phyloP scores from a whole-genome alignment of 306 rosid genomes.

The Coriaria nepalensis region DNA sequence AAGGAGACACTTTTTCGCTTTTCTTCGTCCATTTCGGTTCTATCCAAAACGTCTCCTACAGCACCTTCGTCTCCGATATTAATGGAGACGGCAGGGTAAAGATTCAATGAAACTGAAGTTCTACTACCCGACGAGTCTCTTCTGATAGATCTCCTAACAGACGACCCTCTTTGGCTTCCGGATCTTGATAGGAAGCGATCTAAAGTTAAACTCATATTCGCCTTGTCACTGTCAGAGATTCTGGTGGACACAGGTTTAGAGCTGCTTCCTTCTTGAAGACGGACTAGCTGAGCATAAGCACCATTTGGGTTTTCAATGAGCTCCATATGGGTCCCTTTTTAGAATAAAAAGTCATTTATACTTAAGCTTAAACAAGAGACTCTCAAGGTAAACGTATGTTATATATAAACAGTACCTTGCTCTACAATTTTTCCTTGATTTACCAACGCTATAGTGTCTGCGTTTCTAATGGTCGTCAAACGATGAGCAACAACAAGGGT shows the following conservation, averaged over 20 bases:
- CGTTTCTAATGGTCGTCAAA: slow-evolving; percentile 71
- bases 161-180: slow-evolving; percentile 15
- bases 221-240: slow-evolving; percentile 15
- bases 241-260: slow-evolving; percentile 12
- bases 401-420: slow-evolving; percentile 25
- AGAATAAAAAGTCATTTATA: too few relatives aligned
- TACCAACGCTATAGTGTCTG: slow-evolving; percentile 71
- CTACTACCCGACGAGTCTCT: slow-evolving; percentile 28
- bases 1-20: slow-evolving; percentile 27
- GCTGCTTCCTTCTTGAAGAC: slow-evolving; percentile 46
- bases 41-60: slow-evolving; percentile 2
- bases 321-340: slow-evolving; percentile 55
- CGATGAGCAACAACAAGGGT: slow-evolving; percentile 91
- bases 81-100: slow-evolving; percentile 19
- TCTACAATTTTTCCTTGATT: slow-evolving; percentile 74
- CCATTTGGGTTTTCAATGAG: slow-evolving; percentile 47
- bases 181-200: slow-evolving; percentile 15
- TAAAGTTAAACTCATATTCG: slow-evolving; percentile 10
- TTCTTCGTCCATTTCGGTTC: not conserved
- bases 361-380: too few relatives aligned
- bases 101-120: slow-evolving; percentile 20
- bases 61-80: slow-evolving; percentile 11
- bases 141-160: slow-evolving; percentile 30
- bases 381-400: too few relatives aligned
- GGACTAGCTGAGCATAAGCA: slow-evolving; percentile 71